phyloP scores from a whole-genome alignment of 73 alveolate species.

The Tetrahymena thermophila region DNA sequence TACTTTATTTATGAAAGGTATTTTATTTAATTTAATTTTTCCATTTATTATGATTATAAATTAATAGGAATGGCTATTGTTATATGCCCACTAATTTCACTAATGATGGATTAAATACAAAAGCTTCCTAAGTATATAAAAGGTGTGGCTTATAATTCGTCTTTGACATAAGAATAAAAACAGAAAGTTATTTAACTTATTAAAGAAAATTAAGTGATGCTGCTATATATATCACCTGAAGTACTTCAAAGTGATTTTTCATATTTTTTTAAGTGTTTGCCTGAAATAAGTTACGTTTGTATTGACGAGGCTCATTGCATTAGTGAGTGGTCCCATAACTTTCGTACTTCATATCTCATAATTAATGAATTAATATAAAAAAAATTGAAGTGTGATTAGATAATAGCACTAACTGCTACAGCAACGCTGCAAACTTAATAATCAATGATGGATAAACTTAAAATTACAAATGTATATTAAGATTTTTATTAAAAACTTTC shows the following conservation, averaged over 20 bases:
- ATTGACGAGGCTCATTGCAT: slow-evolving; percentile 94
- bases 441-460: slow-evolving; percentile 51
- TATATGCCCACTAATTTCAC: slow-evolving; percentile 85
- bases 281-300: slow-evolving; percentile 75
- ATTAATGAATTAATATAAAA: slow-evolving; percentile 54
- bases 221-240: slow-evolving; percentile 88
- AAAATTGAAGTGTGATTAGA: slow-evolving; percentile 60
- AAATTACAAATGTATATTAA: slow-evolving; percentile 6
- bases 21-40: neutral
- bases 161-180: slow-evolving; percentile 62
- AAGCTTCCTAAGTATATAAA: slow-evolving; percentile 73
- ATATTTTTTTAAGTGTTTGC: slow-evolving; percentile 71
- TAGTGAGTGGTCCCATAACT: slow-evolving; percentile 80
- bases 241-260: slow-evolving; percentile 59
- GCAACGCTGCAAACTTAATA: slow-evolving; percentile 67
- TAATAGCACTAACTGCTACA: slow-evolving; percentile 84
- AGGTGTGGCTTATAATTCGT: slow-evolving; percentile 88
- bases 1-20: neutral
- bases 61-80: slow-evolving; percentile 77
- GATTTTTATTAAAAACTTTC: neutral
- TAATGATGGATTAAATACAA: slow-evolving; percentile 80
- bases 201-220: slow-evolving; percentile 58
- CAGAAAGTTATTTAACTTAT: slow-evolving; percentile 60
- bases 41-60: neutral
- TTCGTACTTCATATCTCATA: slow-evolving; percentile 82